Percentiles rank a stretch among this genome's conserved stretches.
Evolutionary conservation across 2,329 filamentous ascomycete species (phyloP).

Genomic region (Neospermospora avenae): DNA sequence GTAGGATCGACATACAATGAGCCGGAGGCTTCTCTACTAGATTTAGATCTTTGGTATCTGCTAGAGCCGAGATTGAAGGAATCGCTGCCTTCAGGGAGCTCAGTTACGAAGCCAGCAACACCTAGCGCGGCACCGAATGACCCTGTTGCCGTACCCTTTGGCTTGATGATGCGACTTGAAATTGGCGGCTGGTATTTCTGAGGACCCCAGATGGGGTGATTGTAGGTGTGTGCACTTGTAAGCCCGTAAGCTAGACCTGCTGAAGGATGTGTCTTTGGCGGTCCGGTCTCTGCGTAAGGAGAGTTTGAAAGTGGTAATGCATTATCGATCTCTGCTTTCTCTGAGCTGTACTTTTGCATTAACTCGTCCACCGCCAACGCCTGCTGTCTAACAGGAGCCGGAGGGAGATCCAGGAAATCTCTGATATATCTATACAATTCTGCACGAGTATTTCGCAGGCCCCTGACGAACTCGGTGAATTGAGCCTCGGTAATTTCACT

Average conservation of each 20-base stretch:
- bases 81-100: conserved; percentile 20
- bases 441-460: conserved; percentile 49
- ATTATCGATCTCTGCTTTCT: conserved; percentile 25
- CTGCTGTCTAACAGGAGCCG: conserved; percentile 18
- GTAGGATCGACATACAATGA: conserved; percentile 29
- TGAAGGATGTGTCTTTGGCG: conserved; percentile 61
- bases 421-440: conserved; percentile 53
- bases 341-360: not conserved
- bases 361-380: not conserved
- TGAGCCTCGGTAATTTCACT: conserved; percentile 48
- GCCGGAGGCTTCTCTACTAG: conserved; percentile 16
- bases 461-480: conserved; percentile 50
- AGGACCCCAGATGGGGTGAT: conserved; percentile 60
- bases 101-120: conserved; percentile 33
- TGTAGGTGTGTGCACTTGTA: conserved; percentile 51
- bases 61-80: conserved; percentile 7
- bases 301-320: conserved; percentile 32
- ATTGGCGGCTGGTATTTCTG: conserved; percentile 50
- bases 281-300: conserved; percentile 45
- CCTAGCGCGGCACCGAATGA: conserved; percentile 25
- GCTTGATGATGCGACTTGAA: conserved; percentile 53
- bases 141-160: conserved; percentile 38
- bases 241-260: conserved; percentile 61
- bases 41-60: not conserved
- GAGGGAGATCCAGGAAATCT: conserved; percentile 56